These are phyloP conservation scores for Saksenaea oblongispora DNA, from an alignment of 371 early-diverging fungal species.

Conservation along the genomic window DNA sequence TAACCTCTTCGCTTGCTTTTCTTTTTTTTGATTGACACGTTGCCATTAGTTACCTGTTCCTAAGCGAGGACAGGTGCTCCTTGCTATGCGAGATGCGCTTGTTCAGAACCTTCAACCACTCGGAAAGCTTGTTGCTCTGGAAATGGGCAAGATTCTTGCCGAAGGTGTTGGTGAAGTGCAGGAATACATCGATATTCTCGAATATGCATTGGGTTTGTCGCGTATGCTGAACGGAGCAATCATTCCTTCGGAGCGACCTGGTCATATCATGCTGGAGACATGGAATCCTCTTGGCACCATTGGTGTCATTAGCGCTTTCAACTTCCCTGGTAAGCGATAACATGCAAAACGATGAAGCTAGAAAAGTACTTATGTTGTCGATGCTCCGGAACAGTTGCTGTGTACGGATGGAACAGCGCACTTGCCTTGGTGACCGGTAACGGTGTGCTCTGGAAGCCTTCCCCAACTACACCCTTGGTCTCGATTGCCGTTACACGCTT, in stretches of 20 bases:
- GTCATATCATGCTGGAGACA: slow-evolving; percentile 95
- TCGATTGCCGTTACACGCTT: slow-evolving; percentile 92
- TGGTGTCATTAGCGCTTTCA: slow-evolving; percentile 96
- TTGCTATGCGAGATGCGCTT: slow-evolving; percentile 91
- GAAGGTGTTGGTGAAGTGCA: slow-evolving; percentile 98
- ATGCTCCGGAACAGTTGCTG: slow-evolving; percentile 52
- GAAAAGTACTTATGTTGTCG: not conserved
- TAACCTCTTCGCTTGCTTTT: too few relatives aligned
- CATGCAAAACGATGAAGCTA: not conserved
- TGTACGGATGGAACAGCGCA: slow-evolving; percentile 94
- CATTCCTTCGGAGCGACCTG: slow-evolving; percentile 92
- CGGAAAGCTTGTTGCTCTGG: slow-evolving; percentile 86
- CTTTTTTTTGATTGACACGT: too few relatives aligned
- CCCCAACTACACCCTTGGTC: slow-evolving; percentile 86
- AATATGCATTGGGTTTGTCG: slow-evolving; percentile 90
- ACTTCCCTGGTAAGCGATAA: slow-evolving; percentile 66
- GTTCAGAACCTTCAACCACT: slow-evolving; percentile 74
- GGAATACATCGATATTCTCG: slow-evolving; percentile 95
- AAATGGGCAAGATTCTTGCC: slow-evolving; percentile 95
- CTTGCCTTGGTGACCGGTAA: slow-evolving; percentile 93
- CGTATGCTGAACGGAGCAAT: slow-evolving; percentile 87
- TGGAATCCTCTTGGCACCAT: slow-evolving; percentile 95
- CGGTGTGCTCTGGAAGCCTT: slow-evolving; percentile 93
- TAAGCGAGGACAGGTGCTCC: slow-evolving; percentile 88
- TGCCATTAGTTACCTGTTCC: slow-evolving; percentile 91